Evolutionary conservation across 2,329 filamentous ascomycete genomes (phyloP), one percentile per base, ranked within the genome.

Genomic region (Ustilaginoidea virens): DNA sequence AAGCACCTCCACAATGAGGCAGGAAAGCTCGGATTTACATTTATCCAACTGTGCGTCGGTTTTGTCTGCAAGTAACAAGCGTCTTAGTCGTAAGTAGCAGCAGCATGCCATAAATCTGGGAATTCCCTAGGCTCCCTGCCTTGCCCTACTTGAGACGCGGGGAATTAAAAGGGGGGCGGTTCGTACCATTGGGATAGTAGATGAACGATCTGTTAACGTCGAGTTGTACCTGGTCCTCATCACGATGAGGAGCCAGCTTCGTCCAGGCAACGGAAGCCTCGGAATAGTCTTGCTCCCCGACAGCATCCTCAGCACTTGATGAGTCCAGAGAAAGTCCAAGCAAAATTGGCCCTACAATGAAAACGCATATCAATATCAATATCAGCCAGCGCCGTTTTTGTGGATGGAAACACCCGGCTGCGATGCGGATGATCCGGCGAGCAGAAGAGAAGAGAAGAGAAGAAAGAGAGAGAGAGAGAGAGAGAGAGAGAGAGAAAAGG

Each of bases 201-300:
- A 96, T 79, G 54, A 98, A 98, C n/a, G 90, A 86, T 32, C 90
- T 71, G 53, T 94, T 74, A 32, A 98, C 90, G 49, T 98, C 90
- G 27, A 96, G 66, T 45, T 76, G 69, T 22, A 98, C 85, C 55
- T 98, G 90, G 28, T 80, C 74, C 52, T 98, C 90, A 44, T 98
- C 90, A 19, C 59, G 60, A 54, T 98, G 90, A n/a, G 55, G 63
- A 17, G 77, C 69, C 23, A 93, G 58, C n/a, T 61, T 46, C 36
- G 58, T 56, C 77, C 78, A 81, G 26, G 52, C 44, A 32, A n/a
- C 19, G 7, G 5, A 7, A 19, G 22, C 14, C 7, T 17, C 22
- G 15, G 28, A 23, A 17, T 17, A n/a, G n/a, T 33, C 19, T 25
- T 27, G 25, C 7, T 34, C 25, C 15, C 27, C 23, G n/a, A 27